These are phyloP conservation scores for Didymella pomorum DNA, from an alignment of 2,329 filamentous ascomycete species.

Conservation along the genomic window DNA sequence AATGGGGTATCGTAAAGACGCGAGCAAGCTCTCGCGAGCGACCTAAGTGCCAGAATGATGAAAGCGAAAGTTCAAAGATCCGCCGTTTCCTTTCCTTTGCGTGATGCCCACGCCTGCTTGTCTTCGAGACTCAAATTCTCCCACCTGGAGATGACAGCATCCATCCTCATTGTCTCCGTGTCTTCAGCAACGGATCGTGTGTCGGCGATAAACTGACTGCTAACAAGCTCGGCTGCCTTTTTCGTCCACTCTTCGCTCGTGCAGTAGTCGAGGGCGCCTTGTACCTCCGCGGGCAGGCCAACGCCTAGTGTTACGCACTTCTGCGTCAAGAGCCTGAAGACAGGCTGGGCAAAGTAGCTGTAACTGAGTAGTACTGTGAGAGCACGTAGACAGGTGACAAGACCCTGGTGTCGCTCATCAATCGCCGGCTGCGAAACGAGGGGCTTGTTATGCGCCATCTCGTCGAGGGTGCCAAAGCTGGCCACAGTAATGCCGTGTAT, in stretches of 20 bases:
- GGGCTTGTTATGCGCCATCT: constrained; percentile 26
- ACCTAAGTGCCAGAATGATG: background rate
- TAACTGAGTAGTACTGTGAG: constrained; percentile 34
- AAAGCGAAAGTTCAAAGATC: background rate
- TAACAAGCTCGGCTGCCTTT: constrained; percentile 36
- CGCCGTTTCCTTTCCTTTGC: constrained; percentile 1
- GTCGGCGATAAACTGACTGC: constrained; percentile 44
- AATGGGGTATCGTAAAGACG: constrained; percentile 13
- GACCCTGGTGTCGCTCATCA: constrained; percentile 36
- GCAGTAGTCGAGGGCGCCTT: constrained; percentile 31
- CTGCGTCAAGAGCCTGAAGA: constrained; percentile 41
- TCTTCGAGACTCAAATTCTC: constrained; percentile 31
- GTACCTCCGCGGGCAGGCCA: constrained; percentile 33
- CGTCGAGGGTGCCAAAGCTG: constrained; percentile 39
- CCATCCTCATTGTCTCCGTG: constrained; percentile 36
- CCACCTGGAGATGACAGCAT: constrained; percentile 41
- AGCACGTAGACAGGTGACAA: constrained; percentile 40
- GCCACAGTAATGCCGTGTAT: constrained; percentile 38
- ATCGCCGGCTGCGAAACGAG: constrained; percentile 11
- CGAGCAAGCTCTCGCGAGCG: constrained; percentile 12
- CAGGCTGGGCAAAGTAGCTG: constrained; percentile 40
- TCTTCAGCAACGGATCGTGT: constrained; percentile 26
- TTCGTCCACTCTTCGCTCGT: constrained; percentile 44
- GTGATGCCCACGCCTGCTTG: background rate
- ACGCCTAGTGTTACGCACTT: constrained; percentile 34